Evolutionary conservation across 805 yeast species (phyloP).

Genomic region (Blastobotrys terrestris): DNA sequence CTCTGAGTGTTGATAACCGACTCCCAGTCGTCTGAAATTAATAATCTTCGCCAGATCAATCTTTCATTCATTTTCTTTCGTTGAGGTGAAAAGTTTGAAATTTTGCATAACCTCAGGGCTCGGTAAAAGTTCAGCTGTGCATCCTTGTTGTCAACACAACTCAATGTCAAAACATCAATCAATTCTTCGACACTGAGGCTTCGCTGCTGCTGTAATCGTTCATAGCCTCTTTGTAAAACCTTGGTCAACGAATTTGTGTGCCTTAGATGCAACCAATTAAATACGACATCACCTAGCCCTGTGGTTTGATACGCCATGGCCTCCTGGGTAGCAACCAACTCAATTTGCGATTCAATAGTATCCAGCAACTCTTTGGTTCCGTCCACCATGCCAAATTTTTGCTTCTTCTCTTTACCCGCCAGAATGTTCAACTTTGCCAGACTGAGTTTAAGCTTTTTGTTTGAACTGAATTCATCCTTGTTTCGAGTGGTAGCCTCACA

Average conservation of each 20-base stretch:
- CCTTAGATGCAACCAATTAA: neutral
- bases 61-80: slow-evolving; percentile 34
- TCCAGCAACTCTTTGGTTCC: slow-evolving; percentile 8
- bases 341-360: slow-evolving; percentile 47
- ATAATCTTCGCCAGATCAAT: slow-evolving; percentile 54
- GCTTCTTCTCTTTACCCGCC: slow-evolving; percentile 29
- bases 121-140: slow-evolving; percentile 32
- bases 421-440: slow-evolving; percentile 64
- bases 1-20: slow-evolving; percentile 33
- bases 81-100: slow-evolving; percentile 17
- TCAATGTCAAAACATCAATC: slow-evolving; percentile 45
- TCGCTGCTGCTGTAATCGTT: neutral
- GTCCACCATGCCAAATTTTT: neutral
- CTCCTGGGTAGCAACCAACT: slow-evolving; percentile 45
- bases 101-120: slow-evolving; percentile 45
- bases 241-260: neutral
- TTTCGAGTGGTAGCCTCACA: slow-evolving; percentile 33
- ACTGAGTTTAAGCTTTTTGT: slow-evolving; percentile 53
- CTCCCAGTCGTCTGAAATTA: slow-evolving; percentile 47
- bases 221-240: slow-evolving; percentile 1
- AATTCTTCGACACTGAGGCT: slow-evolving; percentile 39
- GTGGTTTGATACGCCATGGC: slow-evolving; percentile 7
- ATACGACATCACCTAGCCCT: neutral
- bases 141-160: slow-evolving; percentile 32
- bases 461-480: slow-evolving; percentile 37